Evolutionary conservation across 176 grass and related monocot species (phyloP), one percentile per base, ranked within the genome.

Genomic region (Avena insularis): DNA sequence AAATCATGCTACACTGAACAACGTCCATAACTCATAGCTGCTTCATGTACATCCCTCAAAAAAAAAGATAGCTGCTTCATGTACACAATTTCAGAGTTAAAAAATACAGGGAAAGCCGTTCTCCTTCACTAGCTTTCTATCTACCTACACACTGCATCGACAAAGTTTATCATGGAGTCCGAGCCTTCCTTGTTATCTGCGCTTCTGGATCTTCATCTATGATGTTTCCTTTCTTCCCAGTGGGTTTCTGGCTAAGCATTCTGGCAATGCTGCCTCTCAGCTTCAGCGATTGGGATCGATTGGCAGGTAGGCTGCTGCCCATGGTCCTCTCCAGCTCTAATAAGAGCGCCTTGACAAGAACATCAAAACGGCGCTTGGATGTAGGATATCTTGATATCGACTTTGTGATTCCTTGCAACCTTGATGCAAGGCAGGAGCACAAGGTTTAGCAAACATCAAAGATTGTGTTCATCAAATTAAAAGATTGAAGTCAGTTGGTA

Each of bases 331-430:
- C 97, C 1, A 99, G 94, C 77, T 99, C 94, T 75, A 74, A 83
- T 36, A 88, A 76, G 35, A 99, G 92, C 13, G 83, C 77, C 62
- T 93, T 94, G 2, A 99, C 89, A 10, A 99, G 92, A 48, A 45
- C 56, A 19, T 99, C 92, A 1, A 99, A 99, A 33, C 91, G 94
- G 3, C 97, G 92, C 73, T 94, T 99, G 33, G 92, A 86, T 61
- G 97, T 96, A 11, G 97, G 97, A 87, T 93, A 99, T 77, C 97
- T 94, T 79, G 94, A 96, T 63, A 99, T 94, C 1, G 94, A 96
- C 81, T 90, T 94, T 57, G 92, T 99, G 77, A 99, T 99, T 74
- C 97, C 97, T 93, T 92, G 94, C 86, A 99, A 90, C 69, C 97
- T 99, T 62, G 61, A 61, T 15, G 21, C 15, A 89, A 8, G 23